A percentile compares a stretch with the other conserved stretches of the same genome.
phyloP scores from a whole-genome alignment of 2,329 filamentous ascomycete species.

The Pseudogymnoascus sp. region DNA sequence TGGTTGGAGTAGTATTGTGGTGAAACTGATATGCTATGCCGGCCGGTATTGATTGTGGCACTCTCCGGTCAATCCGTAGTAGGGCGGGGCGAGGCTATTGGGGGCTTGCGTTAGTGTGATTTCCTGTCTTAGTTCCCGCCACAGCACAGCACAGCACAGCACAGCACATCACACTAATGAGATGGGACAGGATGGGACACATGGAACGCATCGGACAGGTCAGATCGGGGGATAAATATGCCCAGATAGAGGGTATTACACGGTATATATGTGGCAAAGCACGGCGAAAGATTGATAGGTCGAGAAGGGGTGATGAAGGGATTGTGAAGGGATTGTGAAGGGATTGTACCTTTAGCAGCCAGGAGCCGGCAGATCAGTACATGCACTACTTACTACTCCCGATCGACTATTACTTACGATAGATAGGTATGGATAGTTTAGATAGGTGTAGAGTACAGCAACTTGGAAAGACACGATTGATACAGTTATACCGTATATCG shows the following conservation, averaged over 20 bases:
- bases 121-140: not conserved
- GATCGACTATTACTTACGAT: not conserved
- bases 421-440: not conserved
- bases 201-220: not conserved
- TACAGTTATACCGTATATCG: not conserved
- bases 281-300: not conserved
- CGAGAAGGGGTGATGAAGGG: not conserved
- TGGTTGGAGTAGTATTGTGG: not conserved
- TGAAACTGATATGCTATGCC: constrained; percentile 7
- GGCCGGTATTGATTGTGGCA: not conserved
- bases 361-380: not conserved
- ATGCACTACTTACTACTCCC: not conserved
- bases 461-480: not conserved
- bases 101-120: not conserved
- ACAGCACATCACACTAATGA: no score
- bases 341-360: not conserved
- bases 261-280: not conserved
- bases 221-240: not conserved
- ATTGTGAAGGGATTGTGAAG: not conserved
- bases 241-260: no score
- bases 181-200: not conserved
- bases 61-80: not conserved
- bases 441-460: not conserved
- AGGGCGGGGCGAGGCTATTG: not conserved
- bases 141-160: not conserved